These are phyloP conservation scores for Trematosphaeria pertusa DNA, from an alignment of 2,329 filamentous ascomycete species.

Conservation along the genomic window DNA sequence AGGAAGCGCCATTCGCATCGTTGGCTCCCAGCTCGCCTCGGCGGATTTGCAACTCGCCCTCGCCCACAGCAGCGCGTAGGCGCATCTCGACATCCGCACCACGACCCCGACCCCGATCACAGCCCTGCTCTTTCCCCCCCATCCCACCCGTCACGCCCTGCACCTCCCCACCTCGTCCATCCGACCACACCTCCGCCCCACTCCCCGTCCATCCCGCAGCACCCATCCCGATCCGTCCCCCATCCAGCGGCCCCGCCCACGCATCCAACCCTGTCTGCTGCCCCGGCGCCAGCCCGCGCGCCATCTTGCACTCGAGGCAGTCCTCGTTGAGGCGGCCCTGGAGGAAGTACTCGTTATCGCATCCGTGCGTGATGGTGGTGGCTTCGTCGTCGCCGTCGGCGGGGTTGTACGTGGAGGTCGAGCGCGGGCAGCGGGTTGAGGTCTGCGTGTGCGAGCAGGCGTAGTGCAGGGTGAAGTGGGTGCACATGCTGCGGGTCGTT, in stretches of 20 bases:
- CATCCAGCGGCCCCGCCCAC: conserved; percentile 11
- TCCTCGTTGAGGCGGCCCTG: conserved; percentile 1
- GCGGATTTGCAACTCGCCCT: neutral
- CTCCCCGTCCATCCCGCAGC: neutral
- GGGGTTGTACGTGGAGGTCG: neutral
- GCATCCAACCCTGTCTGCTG: neutral
- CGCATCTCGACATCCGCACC: neutral
- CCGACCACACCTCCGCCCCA: too few relatives aligned
- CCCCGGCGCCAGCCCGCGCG: conserved; percentile 3
- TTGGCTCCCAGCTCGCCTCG: neutral
- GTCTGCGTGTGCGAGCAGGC: conserved; percentile 9
- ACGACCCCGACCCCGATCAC: neutral
- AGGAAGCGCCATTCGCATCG: neutral
- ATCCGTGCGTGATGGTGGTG: neutral
- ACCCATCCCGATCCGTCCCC: conserved; percentile 2
- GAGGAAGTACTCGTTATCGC: conserved; percentile 1
- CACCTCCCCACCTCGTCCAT: neutral
- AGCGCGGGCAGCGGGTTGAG: conserved; percentile 12
- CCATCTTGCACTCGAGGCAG: conserved; percentile 13
- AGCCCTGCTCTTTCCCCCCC: neutral
- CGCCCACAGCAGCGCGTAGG: neutral
- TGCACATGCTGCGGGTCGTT: conserved; percentile 14
- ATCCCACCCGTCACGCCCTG: neutral
- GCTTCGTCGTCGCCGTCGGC: neutral
- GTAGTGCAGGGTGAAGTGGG: conserved; percentile 15